Evolutionary conservation across 495 filamentous ascomycete genomes (phyloP).

Genomic region (Monascus purpureus): DNA sequence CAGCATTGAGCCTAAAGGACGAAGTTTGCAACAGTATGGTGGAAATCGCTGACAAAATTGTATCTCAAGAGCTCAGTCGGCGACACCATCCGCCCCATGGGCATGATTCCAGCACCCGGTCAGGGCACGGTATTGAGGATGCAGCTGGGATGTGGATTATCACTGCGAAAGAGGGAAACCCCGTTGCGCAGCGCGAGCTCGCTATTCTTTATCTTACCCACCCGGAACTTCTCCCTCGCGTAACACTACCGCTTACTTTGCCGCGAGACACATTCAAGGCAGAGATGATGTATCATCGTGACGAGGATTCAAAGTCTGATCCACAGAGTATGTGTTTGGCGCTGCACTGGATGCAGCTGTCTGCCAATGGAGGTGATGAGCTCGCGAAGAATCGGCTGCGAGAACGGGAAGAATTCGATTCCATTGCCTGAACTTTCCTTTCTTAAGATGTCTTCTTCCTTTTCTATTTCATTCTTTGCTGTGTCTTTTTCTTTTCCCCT

Average conservation of each 20-base stretch:
- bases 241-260: constrained; percentile 70
- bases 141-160: constrained; percentile 89
- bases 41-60: constrained; percentile 43
- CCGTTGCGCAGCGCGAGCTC: constrained; percentile 86
- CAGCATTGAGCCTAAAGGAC: constrained; percentile 76
- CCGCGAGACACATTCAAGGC: constrained; percentile 86
- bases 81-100: constrained; percentile 29
- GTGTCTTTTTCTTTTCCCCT: too few species aligned
- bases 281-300: constrained; percentile 57
- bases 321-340: constrained; percentile 90
- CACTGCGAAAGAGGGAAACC: constrained; percentile 83
- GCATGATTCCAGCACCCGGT: constrained; percentile 18
- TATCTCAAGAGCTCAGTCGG: constrained; percentile 27
- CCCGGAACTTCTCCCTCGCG: constrained; percentile 72
- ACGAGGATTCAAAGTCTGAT: constrained; percentile 47
- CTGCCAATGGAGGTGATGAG: constrained; percentile 72
- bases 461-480: too few species aligned
- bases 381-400: constrained; percentile 75
- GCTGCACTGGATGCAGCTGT: constrained; percentile 96
- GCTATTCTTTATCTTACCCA: constrained; percentile 91
- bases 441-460: constrained; percentile 2
- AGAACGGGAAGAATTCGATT: constrained; percentile 50
- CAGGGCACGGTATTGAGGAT: constrained; percentile 52
- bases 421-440: constrained; percentile 23
- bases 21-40: constrained; percentile 84